Base-by-base conservation (phyloP, 2,329 filamentous ascomycete species). In the Davidsoniella australis region DNA sequence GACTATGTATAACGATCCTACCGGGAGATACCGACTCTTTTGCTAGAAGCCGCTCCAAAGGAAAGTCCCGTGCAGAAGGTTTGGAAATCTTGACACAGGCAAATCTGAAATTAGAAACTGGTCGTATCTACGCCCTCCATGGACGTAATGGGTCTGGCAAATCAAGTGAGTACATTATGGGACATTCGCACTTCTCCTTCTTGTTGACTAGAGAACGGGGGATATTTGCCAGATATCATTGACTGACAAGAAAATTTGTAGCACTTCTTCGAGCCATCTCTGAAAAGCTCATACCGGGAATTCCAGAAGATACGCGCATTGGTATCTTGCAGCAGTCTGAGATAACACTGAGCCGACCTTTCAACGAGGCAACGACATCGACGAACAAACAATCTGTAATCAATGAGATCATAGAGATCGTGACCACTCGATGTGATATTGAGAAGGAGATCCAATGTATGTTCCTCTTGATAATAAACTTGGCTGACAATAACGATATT, bases 221-320 rank as follows among this genome's bases (percentile, higher is more conserved):
- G 8, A 9, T 9, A 12, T 33, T 33, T 2, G 5, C 12, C 9
- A 33, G 29, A 33, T 33, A 33, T 33, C 1, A 12, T 33, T 2
- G 29, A 33, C 29, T 33, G 0, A 82, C 79, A 2, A 86, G 85
- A 5, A 93, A 93, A 60, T 88, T 83, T 3, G 89, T 33, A 33
- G 29, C 83, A 0, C 64, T 89, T 5, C 66, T 91, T 14, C 76
- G 76, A 58, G 84, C 85, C 1, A 78, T 93, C 56, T 80, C 78
- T 4, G 78, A 86, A 54, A 85, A 85, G 57, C 69, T 87, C 33
- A 82, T 93, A 14, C 84, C 85, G 0, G 85, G 83, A 0, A 79
- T 87, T 38, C 76, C 80, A 0, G 72, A 80, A 55, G 66, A 73
- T 26, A 76, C 78, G 0, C 71, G 78, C 18, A 71, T 85, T 41